A percentile compares a stretch with the other conserved stretches of the same genome.
These are phyloP conservation scores for Lactarius deliciosus DNA, from an alignment of 768 basidiomycete genomes.

Conservation along the genomic window DNA sequence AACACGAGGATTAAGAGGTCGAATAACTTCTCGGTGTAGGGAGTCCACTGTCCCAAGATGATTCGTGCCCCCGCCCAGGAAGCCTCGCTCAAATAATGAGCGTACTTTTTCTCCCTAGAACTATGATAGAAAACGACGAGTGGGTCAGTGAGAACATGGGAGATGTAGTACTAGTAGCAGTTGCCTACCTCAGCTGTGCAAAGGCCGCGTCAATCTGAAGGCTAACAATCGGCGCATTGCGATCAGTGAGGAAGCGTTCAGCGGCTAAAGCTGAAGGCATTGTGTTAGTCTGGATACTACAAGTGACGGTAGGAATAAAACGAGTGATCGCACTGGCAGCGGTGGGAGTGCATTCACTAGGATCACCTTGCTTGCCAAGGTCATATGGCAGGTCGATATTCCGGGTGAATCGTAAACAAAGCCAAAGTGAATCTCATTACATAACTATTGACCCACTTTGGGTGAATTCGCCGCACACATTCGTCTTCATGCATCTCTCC, in stretches of 20 bases:
- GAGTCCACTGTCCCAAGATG: slow-evolving; percentile 83
- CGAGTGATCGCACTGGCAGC: not conserved
- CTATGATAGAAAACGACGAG: slow-evolving; percentile 38
- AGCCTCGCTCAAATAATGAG: slow-evolving; percentile 67
- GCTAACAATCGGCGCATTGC: slow-evolving; percentile 70
- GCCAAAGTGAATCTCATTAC: too few species aligned
- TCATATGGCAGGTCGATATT: too few species aligned
- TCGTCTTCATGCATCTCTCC: too few species aligned
- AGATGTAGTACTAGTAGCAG: not conserved
- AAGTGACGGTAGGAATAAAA: not conserved
- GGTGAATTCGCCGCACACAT: too few species aligned
- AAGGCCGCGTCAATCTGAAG: slow-evolving; percentile 70
- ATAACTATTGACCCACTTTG: too few species aligned
- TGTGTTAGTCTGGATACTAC: slow-evolving; percentile 4
- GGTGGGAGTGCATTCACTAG: not conserved
- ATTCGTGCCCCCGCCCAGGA: slow-evolving; percentile 85
- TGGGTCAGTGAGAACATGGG: not conserved
- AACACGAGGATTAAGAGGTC: slow-evolving; percentile 72
- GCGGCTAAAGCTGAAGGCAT: slow-evolving; percentile 37
- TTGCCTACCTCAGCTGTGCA: slow-evolving; percentile 56
- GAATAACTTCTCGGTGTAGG: slow-evolving; percentile 63
- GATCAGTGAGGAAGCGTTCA: slow-evolving; percentile 75
- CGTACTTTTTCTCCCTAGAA: slow-evolving; percentile 73
- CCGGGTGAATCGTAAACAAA: too few species aligned
- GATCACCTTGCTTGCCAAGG: too few species aligned